phyloP scores from a whole-genome alignment of 1,284 basidiomycete genomes.

The Rhodotorula sp. region DNA sequence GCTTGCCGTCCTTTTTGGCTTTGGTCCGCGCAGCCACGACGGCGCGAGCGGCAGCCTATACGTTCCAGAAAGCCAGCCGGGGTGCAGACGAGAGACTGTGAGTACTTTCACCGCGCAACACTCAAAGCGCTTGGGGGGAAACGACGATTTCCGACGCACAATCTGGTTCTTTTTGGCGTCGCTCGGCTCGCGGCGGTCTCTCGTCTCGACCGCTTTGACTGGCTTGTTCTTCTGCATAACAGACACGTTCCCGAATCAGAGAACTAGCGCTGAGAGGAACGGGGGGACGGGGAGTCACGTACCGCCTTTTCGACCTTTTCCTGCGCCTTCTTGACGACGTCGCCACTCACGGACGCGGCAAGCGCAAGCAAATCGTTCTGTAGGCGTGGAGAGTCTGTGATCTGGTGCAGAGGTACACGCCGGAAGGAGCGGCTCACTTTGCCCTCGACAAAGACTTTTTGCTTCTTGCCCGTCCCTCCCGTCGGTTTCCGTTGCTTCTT shows the following conservation, averaged over 20 bases:
- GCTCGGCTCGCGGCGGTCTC: slow-evolving; percentile 8
- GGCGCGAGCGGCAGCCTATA: slow-evolving; percentile 32
- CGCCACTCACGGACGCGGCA: slow-evolving; percentile 27
- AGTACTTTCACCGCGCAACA: not conserved
- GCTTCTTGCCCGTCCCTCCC: slow-evolving; percentile 32
- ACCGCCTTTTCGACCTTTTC: slow-evolving; percentile 18
- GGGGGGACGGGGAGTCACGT: not conserved
- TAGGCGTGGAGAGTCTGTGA: not conserved
- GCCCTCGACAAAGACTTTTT: slow-evolving; percentile 32
- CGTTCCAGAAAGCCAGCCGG: too few species aligned
- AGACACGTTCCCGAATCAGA: too few species aligned
- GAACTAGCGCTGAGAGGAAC: not conserved
- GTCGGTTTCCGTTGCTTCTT: slow-evolving; percentile 13
- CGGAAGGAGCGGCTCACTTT: slow-evolving; percentile 21
- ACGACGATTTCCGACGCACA: slow-evolving; percentile 4
- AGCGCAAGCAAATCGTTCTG: slow-evolving; percentile 30
- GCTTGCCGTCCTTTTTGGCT: slow-evolving; percentile 27
- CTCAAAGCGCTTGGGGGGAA: not conserved
- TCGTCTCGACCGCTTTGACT: not conserved
- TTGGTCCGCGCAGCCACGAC: slow-evolving; percentile 26
- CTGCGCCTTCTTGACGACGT: slow-evolving; percentile 19
- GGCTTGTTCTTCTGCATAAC: slow-evolving; percentile 10
- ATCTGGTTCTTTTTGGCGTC: slow-evolving; percentile 24
- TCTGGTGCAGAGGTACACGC: too few species aligned
- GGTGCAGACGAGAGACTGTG: not conserved